A percentile compares a stretch with the other conserved stretches of the same genome.
Evolutionary conservation across 2,329 filamentous ascomycete species (phyloP).

Genomic region (Botrytis paeoniae): DNA sequence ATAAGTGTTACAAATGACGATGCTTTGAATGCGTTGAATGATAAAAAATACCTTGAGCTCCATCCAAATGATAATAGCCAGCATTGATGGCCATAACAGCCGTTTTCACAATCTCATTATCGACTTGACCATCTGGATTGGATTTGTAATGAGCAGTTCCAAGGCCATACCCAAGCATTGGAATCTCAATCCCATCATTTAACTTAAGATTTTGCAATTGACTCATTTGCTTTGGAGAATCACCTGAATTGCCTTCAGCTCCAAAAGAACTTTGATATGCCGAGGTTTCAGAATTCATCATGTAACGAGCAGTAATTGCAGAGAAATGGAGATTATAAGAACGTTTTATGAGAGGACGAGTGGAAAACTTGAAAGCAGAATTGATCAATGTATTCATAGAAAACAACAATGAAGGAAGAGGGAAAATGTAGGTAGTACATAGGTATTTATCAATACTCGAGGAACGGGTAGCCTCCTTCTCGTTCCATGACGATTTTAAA

Average conservation of each 20-base stretch:
- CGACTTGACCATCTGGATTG: constrained; percentile 42
- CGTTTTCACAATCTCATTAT: constrained; percentile 51
- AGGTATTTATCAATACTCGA: neutral
- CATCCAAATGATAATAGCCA: constrained; percentile 72
- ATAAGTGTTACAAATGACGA: neutral
- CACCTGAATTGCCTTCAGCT: constrained; percentile 51
- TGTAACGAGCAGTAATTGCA: constrained; percentile 28
- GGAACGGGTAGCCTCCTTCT: neutral
- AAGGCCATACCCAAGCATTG: constrained; percentile 69
- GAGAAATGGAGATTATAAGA: neutral
- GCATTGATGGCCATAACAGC: constrained; percentile 61
- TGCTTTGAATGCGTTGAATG: neutral
- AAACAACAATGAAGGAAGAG: neutral
- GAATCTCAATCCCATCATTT: constrained; percentile 71
- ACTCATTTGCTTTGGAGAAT: constrained; percentile 68
- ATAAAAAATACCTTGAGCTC: constrained; percentile 57
- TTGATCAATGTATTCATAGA: neutral
- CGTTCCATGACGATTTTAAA: neutral
- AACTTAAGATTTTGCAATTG: constrained; percentile 62
- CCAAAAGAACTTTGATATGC: constrained; percentile 36
- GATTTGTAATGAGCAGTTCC: constrained; percentile 65
- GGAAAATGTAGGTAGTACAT: neutral
- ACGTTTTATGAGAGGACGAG: neutral
- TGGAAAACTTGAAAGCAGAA: neutral
- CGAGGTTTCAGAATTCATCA: constrained; percentile 44